Conservation (phyloP, 1,284 basidiomycete species). For the Leccinum subrobustum region DNA sequence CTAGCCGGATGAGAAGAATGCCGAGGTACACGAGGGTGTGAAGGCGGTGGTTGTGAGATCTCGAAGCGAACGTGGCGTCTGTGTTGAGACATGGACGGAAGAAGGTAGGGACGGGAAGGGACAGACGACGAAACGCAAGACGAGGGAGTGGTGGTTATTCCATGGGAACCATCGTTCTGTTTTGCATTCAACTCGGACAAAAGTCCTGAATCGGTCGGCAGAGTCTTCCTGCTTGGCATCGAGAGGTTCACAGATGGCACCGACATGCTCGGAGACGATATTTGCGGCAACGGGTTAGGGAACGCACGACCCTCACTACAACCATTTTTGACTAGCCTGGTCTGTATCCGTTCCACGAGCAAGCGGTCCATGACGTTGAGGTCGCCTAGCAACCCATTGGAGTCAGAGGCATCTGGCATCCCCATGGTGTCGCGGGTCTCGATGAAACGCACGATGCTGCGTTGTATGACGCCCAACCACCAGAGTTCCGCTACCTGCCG, state of each 20-base stretch:
- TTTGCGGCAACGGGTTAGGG: conserved; percentile 23
- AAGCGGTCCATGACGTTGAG: conserved; percentile 24
- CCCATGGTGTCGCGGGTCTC: conserved; percentile 16
- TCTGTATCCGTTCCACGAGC: conserved; percentile 22
- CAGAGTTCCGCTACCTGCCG: conserved; percentile 38
- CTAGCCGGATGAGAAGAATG: conserved; percentile 4
- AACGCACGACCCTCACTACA: conserved; percentile 14
- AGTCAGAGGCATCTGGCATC: conserved; percentile 1
- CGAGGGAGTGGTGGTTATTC: background rate
- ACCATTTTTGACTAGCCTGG: conserved; percentile 24
- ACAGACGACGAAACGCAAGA: conserved; percentile 3
- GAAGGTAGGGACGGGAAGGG: conserved; percentile 2
- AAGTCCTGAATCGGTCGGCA: conserved; percentile 1
- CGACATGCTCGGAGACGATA: conserved; percentile 27
- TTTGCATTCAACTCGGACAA: background rate
- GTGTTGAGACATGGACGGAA: conserved; percentile 1
- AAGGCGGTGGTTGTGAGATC: background rate
- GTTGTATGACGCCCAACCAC: conserved; percentile 41
- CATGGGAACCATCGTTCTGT: background rate
- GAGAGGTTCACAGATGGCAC: conserved; percentile 21
- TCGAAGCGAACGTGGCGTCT: conserved; percentile 30
- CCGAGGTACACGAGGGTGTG: background rate
- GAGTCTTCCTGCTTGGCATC: conserved; percentile 9
- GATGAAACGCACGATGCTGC: conserved; percentile 35
- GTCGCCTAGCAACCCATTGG: background rate